Evolutionary conservation across 2,329 filamentous ascomycete genomes (phyloP).

Genomic region (Aspergillus versicolor): DNA sequence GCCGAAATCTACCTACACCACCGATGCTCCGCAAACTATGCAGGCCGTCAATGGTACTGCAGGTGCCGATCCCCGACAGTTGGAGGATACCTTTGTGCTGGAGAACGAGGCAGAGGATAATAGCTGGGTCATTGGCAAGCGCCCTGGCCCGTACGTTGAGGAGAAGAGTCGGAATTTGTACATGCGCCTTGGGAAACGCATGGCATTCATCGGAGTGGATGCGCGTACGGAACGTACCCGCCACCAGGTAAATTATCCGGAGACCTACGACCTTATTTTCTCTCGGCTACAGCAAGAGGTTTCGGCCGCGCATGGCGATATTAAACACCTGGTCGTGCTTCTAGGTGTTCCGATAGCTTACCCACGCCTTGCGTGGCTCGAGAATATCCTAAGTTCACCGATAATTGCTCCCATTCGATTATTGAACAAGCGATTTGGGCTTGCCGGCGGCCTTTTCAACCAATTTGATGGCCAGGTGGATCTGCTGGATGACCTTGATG

Average conservation of each 20-base stretch:
- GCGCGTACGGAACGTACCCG: constrained; percentile 74
- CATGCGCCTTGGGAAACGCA: constrained; percentile 63
- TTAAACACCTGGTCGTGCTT: constrained; percentile 63
- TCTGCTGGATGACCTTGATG: constrained; percentile 64
- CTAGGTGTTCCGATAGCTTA: constrained; percentile 71
- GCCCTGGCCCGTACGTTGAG: constrained; percentile 67
- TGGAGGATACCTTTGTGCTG: constrained; percentile 72
- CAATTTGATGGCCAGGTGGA: constrained; percentile 79
- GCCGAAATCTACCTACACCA: constrained; percentile 80
- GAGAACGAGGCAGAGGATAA: constrained; percentile 59
- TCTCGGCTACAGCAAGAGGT: constrained; percentile 55
- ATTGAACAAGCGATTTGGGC: constrained; percentile 83
- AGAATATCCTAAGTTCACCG: constrained; percentile 85
- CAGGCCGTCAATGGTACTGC: constrained; percentile 50
- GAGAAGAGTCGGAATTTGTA: constrained; percentile 62
- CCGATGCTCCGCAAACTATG: constrained; percentile 63
- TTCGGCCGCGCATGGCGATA: constrained; percentile 49
- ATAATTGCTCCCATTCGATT: constrained; percentile 86
- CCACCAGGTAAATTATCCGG: constrained; percentile 84
- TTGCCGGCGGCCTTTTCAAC: constrained; percentile 86
- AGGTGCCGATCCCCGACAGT: constrained; percentile 65
- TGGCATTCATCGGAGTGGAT: constrained; percentile 62
- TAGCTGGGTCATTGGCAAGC: constrained; percentile 75
- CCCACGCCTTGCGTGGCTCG: constrained; percentile 85
- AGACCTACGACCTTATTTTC: constrained; percentile 64